Evolutionary conservation across 345 rosid genomes (phyloP), one percentile per base, ranked within the genome.

Genomic region (Lenwebbia sp.): DNA sequence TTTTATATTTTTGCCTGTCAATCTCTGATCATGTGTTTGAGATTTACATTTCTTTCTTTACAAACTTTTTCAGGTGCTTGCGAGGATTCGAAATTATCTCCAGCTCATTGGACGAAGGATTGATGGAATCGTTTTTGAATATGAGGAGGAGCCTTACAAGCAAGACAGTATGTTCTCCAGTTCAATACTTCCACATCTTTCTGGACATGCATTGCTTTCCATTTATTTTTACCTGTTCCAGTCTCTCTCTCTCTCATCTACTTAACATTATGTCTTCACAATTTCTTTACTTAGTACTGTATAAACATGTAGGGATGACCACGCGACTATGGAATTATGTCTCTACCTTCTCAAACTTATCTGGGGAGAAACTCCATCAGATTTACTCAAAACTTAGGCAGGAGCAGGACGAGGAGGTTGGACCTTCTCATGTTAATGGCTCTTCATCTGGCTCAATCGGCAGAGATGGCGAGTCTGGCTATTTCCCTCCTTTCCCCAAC

Each of bases 281-380:
- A 0, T 37, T 10, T 82, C 49, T 82, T 30, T 37, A 58, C 14
- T 44, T 54, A 40, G 58, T 26, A 54, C 25, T 22, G 8, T 85
- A 13, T 53, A 44, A 60, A 47, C 19, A 22, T 87, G 47, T 94
- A 98, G 99, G 98, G 90, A 95, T 96, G 98, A 92, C 91, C 1
- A 92, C 87, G 89, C 91, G 99, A 86, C 86, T 98, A 87, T 98
- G 99, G 99, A 96, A 98, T 54, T 98, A 96, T 81, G 99, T 98
- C 33, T 98, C 99, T 33, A 94, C 95, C 7, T 98, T 93, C 90
- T 98, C 99, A 75, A 98, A 98, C 90, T 89, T 96, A 78, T 93
- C 99, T 14, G 99, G 99, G 84, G 98, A 93, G 90, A 91, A 90
- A 88, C 98, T 98, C 82, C 93, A 89, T 65, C 99, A 96, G 91